Percentiles rank a stretch among this genome's conserved stretches.
phyloP scores from a whole-genome alignment of 2,329 filamentous ascomycete species.

The Thermoascus crustaceus region DNA sequence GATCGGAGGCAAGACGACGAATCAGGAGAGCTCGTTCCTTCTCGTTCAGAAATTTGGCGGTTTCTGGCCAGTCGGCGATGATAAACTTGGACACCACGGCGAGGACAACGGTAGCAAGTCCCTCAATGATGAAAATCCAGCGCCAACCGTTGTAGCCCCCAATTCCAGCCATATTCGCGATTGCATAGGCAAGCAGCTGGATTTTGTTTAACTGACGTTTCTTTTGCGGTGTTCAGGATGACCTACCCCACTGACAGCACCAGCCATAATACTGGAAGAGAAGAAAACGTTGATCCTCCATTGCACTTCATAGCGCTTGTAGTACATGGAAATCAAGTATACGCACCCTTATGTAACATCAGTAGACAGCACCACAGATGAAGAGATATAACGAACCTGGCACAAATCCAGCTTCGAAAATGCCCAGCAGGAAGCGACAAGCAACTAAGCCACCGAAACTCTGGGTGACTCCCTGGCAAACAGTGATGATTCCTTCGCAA shows the following conservation, averaged over 20 bases:
- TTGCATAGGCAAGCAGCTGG: slow-evolving; percentile 15
- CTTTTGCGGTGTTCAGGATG: neutral
- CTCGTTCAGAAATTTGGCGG: slow-evolving; percentile 22
- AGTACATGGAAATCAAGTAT: slow-evolving; percentile 31
- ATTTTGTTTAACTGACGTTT: neutral
- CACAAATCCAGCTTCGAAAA: slow-evolving; percentile 32
- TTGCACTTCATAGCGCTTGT: slow-evolving; percentile 34
- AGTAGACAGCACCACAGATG: too few species aligned
- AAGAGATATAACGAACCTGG: slow-evolving; percentile 21
- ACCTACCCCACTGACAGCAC: slow-evolving; percentile 32
- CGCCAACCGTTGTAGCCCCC: slow-evolving; percentile 22
- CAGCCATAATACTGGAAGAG: slow-evolving; percentile 29
- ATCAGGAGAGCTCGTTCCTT: slow-evolving; percentile 20
- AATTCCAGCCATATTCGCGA: slow-evolving; percentile 23
- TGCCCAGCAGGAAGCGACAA: slow-evolving; percentile 29
- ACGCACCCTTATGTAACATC: slow-evolving; percentile 16
- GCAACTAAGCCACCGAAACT: slow-evolving; percentile 33
- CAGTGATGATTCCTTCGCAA: slow-evolving; percentile 30
- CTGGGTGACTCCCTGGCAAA: slow-evolving; percentile 35
- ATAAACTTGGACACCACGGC: slow-evolving; percentile 19
- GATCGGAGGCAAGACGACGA: slow-evolving; percentile 16
- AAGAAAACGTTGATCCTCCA: slow-evolving; percentile 30
- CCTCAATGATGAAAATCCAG: slow-evolving; percentile 32
- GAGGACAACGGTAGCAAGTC: slow-evolving; percentile 22
- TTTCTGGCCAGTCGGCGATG: slow-evolving; percentile 26